Base-by-base conservation (phyloP, 2,329 filamentous ascomycete species). In the Taxawa tesnikishii region DNA sequence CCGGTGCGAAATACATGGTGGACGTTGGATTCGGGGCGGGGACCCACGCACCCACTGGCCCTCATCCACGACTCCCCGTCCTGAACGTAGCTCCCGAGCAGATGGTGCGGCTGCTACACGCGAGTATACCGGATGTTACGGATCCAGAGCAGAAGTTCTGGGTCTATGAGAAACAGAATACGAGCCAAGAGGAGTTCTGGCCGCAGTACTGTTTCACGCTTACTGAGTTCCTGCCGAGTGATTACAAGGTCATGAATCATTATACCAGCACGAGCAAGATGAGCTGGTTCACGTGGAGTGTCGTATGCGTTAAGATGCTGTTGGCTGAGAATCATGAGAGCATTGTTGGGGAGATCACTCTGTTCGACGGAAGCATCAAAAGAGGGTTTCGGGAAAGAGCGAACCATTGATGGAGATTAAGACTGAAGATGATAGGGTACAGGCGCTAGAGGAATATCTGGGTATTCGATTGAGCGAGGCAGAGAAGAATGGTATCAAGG, bases 191-290 rank as follows among this genome's bases (percentile, higher is more conserved):
- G 28, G 58, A 60, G 2, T 85, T 77, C 72, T 58, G 65, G 14
- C 58, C 68, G 2, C 68, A 64, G 29, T 83, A 82, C 50, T 70
- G 66, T 38, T 85, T 84, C 50, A 65, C 67, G 2, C 72, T 79
- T 38, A 58, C 67, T 11, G 76, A 81, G 50, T 81, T 79, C 50
- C 48, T 72, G 19, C 65, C 63, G 4, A 51, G 58, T 26, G 77
- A 82, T 51, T 81, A 73, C 44, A 63, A 62, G 21, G 58, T 76
- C 5, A 62, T 78, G 59, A 79, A 71, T 49, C 70, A 60, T 43
- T 68, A 48, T 28, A 71, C 68, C 1, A 72, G 68, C 40, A 62
- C 60, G 27, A 58, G 54, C 34, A 51, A 56, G 14, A 48, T 50
- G 17, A 68, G 61, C 34, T 70, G 64, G 48, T 78, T 79, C 49